These are phyloP conservation scores for Crucihimalaya himalaica DNA, from an alignment of 345 rosid species.

Conservation along the genomic window DNA sequence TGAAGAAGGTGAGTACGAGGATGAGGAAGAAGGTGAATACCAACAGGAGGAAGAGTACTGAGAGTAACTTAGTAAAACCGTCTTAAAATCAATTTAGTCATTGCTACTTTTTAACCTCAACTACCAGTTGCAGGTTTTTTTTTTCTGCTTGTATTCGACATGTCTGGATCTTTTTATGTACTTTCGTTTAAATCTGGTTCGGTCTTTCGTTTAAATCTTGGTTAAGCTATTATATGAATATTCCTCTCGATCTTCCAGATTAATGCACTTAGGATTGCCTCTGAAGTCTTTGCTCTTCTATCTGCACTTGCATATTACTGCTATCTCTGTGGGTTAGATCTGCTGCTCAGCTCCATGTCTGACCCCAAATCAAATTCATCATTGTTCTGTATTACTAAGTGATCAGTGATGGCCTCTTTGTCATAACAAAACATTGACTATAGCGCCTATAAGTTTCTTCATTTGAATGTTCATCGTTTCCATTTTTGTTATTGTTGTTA, in stretches of 20 bases:
- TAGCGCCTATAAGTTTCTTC: neutral
- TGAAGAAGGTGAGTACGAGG: constrained; percentile 34
- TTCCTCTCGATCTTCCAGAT: neutral
- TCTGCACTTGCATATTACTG: neutral
- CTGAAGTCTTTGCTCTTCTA: neutral
- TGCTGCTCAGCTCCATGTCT: neutral
- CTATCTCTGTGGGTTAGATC: neutral
- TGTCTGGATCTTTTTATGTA: neutral
- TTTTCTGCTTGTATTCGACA: constrained; percentile 5
- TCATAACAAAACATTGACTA: neutral
- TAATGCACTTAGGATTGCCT: neutral
- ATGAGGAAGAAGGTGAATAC: constrained; percentile 25
- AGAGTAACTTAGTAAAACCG: neutral
- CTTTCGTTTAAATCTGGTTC: neutral
- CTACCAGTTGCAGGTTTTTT: constrained; percentile 20
- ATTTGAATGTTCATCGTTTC: neutral
- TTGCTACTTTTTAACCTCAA: constrained; percentile 7
- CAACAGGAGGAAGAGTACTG: constrained; percentile 34
- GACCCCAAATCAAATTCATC: neutral
- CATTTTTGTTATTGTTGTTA: too few relatives aligned
- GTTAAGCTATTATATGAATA: neutral
- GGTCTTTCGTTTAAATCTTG: neutral
- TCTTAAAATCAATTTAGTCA: neutral
- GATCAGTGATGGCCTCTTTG: neutral
- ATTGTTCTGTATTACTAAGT: neutral